Evolutionary conservation across 1,284 basidiomycete genomes (phyloP), one percentile per base, ranked within the genome.

Genomic region (Ceraceosorus bombacis): DNA sequence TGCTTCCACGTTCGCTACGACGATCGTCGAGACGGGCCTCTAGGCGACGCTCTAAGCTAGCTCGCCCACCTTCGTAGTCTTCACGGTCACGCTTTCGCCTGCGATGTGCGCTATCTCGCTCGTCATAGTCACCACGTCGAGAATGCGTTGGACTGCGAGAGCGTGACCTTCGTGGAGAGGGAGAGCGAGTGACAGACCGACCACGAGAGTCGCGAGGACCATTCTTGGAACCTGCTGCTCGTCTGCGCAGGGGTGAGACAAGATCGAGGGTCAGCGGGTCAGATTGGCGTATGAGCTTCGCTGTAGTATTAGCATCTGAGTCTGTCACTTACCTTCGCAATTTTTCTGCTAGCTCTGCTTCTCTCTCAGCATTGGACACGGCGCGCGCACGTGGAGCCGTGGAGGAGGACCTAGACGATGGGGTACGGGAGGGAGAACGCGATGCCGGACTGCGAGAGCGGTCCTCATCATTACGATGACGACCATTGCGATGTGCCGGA

Each of bases 321-420:
- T 66, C 68, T 41, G 61, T 63, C 3, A 67, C 72, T 54, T 66
- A 64, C 50, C 63, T 72, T 10, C 74, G 64, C 15, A 76, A 64
- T 58, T 76, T 68, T 49, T 76, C 73, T 36, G 71, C 70, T 6
- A 77, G 63, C 56, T 74, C 69, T 46, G 65, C 65, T 54, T 77
- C 74, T 17, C 74, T 58, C 6, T 70, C 68, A 0, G 60, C 64
- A 2, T 62, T 15, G 10, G 43, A 46, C 43, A 15, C 10, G 43
- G 9, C 43, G 43, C 43, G 43, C 43, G 43, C 27, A 27, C 48
- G 7, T 71, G 65, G 0, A 27, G 38, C 49, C 10, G 39, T n/a
- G 39, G 10, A n/a, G 49, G n/a, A 8, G 49, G 41, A 40, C 17
- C n/a, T 7, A 17, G 15, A 39, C 55, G 57, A 58, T 41, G 36